A percentile compares a stretch with the other conserved stretches of the same genome.
These are phyloP conservation scores for Lactifluus piperatus DNA, from an alignment of 768 basidiomycete species.

Conservation along the genomic window DNA sequence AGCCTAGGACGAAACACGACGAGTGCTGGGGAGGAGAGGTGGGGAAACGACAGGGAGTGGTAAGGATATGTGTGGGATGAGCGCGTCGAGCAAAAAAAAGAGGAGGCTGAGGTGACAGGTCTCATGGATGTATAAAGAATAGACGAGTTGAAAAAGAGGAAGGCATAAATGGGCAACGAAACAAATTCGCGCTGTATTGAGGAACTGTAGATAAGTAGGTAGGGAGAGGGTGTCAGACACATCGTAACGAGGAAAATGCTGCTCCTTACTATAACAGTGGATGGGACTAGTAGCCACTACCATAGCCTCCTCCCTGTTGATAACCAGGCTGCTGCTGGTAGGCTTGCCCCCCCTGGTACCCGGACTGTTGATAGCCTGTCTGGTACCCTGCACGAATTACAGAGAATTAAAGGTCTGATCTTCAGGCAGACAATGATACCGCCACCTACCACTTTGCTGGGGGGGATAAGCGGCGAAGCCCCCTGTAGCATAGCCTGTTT, in stretches of 20 bases:
- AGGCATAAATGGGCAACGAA: conserved; percentile 7
- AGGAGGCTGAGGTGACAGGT: not conserved
- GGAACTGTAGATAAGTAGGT: not conserved
- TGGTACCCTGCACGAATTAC: not conserved
- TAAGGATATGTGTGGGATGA: conserved; percentile 31
- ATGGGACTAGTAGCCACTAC: conserved; percentile 17
- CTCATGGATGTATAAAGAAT: conserved; percentile 5
- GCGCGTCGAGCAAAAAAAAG: conserved; percentile 25
- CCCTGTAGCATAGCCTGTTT: not conserved
- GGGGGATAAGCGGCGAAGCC: no score
- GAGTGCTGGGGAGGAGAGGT: conserved; percentile 25
- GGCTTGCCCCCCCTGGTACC: conserved; percentile 14
- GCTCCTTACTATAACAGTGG: not conserved
- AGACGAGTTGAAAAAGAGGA: conserved; percentile 11
- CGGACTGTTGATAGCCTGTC: not conserved
- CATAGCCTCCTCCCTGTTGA: not conserved
- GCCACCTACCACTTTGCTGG: not conserved
- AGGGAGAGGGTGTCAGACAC: not conserved
- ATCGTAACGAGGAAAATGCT: no score
- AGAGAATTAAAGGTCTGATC: not conserved
- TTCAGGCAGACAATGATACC: no score
- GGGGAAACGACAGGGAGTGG: conserved; percentile 30
- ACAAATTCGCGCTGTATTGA: conserved; percentile 1
- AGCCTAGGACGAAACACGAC: conserved; percentile 34
- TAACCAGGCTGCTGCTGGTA: not conserved